phyloP scores from a whole-genome alignment of 2,329 filamentous ascomycete genomes.

The Aspergillus fischeri region DNA sequence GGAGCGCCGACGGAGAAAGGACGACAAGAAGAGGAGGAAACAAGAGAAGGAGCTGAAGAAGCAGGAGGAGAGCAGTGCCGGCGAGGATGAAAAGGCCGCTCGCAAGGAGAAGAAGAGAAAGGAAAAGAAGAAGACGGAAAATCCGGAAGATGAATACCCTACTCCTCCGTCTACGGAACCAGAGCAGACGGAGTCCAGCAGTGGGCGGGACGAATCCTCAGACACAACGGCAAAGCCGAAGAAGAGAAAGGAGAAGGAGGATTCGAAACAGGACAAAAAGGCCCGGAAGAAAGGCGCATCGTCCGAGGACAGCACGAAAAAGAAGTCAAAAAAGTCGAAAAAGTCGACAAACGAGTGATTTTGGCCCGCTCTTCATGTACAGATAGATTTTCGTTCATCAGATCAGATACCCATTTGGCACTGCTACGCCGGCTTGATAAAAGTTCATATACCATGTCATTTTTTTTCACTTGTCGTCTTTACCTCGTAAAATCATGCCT shows the following conservation, averaged over 20 bases:
- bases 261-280: constrained; percentile 19
- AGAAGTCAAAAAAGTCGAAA: constrained; percentile 34
- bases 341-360: constrained; percentile 6
- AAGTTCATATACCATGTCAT: constrained; percentile 12
- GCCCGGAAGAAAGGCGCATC: constrained; percentile 10
- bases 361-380: not conserved
- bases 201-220: constrained; percentile 25
- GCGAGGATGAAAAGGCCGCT: constrained; percentile 24
- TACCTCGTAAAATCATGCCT: constrained; percentile 3
- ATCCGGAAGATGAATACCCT: constrained; percentile 26
- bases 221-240: constrained; percentile 28
- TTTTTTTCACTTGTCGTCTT: constrained; percentile 3
- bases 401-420: constrained; percentile 32
- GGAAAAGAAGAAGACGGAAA: constrained; percentile 15
- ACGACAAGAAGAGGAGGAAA: constrained; percentile 15
- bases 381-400: constrained; percentile 1
- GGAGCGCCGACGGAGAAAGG: constrained; percentile 7
- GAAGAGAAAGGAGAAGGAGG: constrained; percentile 23
- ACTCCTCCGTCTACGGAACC: constrained; percentile 28
- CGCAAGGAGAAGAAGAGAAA: constrained; percentile 19
- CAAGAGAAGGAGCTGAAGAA: constrained; percentile 20
- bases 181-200: constrained; percentile 16
- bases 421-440: constrained; percentile 7
- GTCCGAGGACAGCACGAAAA: constrained; percentile 32
- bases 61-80: constrained; percentile 19